phyloP scores from a whole-genome alignment of 768 basidiomycete genomes.

The Mycena belliarum region DNA sequence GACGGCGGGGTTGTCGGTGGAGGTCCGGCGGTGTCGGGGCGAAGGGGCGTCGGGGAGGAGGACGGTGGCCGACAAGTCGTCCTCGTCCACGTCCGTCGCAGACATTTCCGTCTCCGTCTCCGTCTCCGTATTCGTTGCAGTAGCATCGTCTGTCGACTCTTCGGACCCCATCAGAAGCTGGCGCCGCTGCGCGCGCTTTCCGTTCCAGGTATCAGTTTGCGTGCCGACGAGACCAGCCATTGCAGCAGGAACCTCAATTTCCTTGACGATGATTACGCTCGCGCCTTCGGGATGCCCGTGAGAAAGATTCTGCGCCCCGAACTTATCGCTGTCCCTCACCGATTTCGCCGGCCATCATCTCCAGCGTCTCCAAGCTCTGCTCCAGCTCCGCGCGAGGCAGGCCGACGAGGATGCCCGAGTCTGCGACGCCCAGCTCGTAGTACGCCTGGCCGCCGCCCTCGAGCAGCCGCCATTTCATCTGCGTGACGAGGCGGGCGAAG shows the following conservation, averaged over 20 bases:
- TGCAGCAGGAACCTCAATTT: slow-evolving; percentile 72
- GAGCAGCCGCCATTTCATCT: slow-evolving; percentile 92
- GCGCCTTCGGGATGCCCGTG: slow-evolving; percentile 36
- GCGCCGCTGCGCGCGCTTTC: slow-evolving; percentile 36
- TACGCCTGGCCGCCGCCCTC: slow-evolving; percentile 84
- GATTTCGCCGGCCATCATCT: slow-evolving; percentile 92
- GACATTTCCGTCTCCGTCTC: slow-evolving; percentile 33
- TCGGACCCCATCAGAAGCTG: slow-evolving; percentile 25
- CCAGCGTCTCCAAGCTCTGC: slow-evolving; percentile 80
- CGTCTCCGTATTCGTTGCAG: slow-evolving; percentile 28
- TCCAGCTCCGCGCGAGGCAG: slow-evolving; percentile 74
- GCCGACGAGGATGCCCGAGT: slow-evolving; percentile 86
- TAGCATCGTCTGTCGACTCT: slow-evolving; percentile 30
- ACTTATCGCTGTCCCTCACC: slow-evolving; percentile 36
- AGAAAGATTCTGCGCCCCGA: background rate
- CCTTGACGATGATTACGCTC: slow-evolving; percentile 87
- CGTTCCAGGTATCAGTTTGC: slow-evolving; percentile 40
- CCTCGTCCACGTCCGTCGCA: slow-evolving; percentile 41
- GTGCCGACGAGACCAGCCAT: slow-evolving; percentile 42
- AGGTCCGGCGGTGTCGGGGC: slow-evolving; percentile 22
- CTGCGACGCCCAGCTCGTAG: slow-evolving; percentile 83
- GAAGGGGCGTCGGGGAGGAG: slow-evolving; percentile 29
- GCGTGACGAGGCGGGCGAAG: slow-evolving; percentile 85
- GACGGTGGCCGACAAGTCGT: slow-evolving; percentile 36
- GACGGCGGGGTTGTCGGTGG: slow-evolving; percentile 31